phyloP scores from a whole-genome alignment of 176 grass and related monocot genomes.

The Paspalum vaginatum region DNA sequence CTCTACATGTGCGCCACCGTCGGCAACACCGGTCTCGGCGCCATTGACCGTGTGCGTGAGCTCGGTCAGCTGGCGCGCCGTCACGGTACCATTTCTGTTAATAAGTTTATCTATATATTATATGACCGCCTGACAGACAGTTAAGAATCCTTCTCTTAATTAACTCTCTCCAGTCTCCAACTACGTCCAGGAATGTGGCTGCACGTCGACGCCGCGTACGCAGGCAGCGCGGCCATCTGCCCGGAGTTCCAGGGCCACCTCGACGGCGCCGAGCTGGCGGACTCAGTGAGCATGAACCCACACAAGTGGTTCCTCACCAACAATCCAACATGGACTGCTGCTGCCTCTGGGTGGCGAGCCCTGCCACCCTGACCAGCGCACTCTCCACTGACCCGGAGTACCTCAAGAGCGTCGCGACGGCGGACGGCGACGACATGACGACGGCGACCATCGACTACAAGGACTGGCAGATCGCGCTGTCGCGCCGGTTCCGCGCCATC shows the following conservation, averaged over 20 bases:
- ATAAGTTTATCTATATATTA: no score
- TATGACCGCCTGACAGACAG: no score
- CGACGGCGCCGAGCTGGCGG: constrained; percentile 41
- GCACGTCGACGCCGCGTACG: constrained; percentile 51
- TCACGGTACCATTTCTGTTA: background rate
- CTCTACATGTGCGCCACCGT: constrained; percentile 52
- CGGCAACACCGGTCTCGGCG: constrained; percentile 45
- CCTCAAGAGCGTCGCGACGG: constrained; percentile 9
- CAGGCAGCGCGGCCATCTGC: constrained; percentile 44
- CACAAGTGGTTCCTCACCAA: constrained; percentile 62
- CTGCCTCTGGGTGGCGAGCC: constrained; percentile 36
- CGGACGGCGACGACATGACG: no score
- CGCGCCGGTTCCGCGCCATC: constrained; percentile 38
- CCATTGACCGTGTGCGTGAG: constrained; percentile 38
- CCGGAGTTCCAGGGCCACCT: constrained; percentile 38
- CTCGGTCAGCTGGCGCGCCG: constrained; percentile 39
- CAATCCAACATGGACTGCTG: constrained; percentile 46
- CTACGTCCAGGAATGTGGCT: constrained; percentile 54
- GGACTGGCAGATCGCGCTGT: constrained; percentile 55
- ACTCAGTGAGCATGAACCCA: constrained; percentile 57
- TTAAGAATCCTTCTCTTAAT: no score
- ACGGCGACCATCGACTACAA: constrained; percentile 39
- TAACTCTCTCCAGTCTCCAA: no score
- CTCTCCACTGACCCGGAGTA: constrained; percentile 53
- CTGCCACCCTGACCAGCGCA: background rate